Base-by-base conservation (phyloP, 2,329 filamentous ascomycete species). In the Lachnellula subtilissima region DNA sequence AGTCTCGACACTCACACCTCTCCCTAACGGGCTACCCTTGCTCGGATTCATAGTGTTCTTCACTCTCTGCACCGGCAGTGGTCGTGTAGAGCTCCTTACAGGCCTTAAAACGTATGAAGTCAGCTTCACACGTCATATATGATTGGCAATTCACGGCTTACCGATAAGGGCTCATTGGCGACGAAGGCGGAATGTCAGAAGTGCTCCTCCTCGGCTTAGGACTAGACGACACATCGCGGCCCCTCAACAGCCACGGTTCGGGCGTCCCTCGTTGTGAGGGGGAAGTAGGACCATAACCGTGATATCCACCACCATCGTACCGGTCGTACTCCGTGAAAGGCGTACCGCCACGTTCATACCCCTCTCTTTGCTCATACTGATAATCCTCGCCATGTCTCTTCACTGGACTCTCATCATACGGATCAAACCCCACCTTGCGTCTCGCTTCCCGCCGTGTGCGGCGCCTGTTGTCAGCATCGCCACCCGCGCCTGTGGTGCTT, bases 391-490 rank as follows among this genome's bases (percentile, higher is more conserved):
- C 83, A 17, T 59, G 58, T 23, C 57, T 75, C 67, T 88, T 88
- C 51, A 88, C 75, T 0, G 86, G 86, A 55, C 82, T 86, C 67
- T 89, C 86, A 57, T 88, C 83, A 67, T 88, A 89, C 0, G 86
- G 86, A 66, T 89, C 86, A 71, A 87, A 89, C 12, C 86, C 86
- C 0, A 89, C 83, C 48, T 82, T 75, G 49, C 77, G 73, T 22
- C 82, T 71, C 4, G 86, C 86, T 60, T 87, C 83, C 4, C 78
- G 73, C 14, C 86, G 76, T 1, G 85, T 75, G 0, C 78, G 76
- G 52, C 82, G 81, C 6, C 86, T 80, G 53, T 84, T 75, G 35
- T 85, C 77, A 5, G 81, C 76, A 62, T 88, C 82, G 4, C 78
- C 77, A 3, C 84, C 85, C 1, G 84, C 82, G 28, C 85, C 86